These are phyloP conservation scores for Amphirosellinia nigrospora DNA, from an alignment of 495 filamentous ascomycete species.

Conservation along the genomic window DNA sequence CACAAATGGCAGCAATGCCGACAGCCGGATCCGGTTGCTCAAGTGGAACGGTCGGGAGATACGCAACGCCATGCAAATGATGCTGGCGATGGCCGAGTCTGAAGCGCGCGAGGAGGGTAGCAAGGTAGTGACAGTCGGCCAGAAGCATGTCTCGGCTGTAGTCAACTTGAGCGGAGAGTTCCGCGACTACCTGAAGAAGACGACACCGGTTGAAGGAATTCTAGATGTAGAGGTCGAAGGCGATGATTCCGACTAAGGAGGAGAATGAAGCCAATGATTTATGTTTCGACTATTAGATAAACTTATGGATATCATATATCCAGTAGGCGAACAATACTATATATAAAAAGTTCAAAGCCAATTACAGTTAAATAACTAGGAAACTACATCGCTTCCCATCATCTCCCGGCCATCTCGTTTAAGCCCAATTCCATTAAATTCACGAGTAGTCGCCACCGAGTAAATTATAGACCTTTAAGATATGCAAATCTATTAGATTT, in stretches of 20 bases:
- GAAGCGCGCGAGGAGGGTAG: constrained; percentile 36
- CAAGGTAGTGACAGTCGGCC: constrained; percentile 20
- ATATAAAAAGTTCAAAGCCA: no score
- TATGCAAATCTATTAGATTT: no score
- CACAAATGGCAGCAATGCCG: background rate
- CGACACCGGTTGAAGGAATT: constrained; percentile 16
- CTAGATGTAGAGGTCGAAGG: constrained; percentile 14
- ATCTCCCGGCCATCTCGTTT: no score
- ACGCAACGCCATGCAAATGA: constrained; percentile 41
- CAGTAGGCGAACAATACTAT: background rate
- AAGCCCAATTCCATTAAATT: no score
- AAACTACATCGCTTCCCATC: no score
- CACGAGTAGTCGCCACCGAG: no score
- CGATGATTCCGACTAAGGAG: constrained; percentile 3
- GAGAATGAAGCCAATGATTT: background rate
- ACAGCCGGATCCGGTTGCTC: constrained; percentile 16
- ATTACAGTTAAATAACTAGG: background rate
- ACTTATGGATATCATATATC: background rate
- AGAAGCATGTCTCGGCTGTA: constrained; percentile 30
- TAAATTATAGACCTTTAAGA: no score
- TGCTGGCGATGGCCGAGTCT: constrained; percentile 47
- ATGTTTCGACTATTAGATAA: background rate
- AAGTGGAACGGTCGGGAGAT: constrained; percentile 33
- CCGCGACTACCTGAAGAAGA: constrained; percentile 34
- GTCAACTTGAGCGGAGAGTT: constrained; percentile 43